Evolutionary conservation across 169 alveolate species (phyloP).

Genomic region (Plasmodium coatneyi): DNA sequence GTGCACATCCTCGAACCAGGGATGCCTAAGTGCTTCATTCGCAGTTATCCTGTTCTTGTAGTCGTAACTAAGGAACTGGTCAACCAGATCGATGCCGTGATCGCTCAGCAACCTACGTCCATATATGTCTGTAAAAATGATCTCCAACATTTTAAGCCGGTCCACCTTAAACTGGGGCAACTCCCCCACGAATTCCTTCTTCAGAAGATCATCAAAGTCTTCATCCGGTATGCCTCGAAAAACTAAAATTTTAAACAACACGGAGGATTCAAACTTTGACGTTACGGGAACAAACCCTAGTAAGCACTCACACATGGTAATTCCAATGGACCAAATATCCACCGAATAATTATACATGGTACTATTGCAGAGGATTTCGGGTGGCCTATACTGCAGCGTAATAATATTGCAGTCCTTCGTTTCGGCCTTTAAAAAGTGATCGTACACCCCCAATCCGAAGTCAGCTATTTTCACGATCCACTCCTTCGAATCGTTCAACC

Average conservation of each 20-base stretch:
- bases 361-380: slow-evolving; percentile 79
- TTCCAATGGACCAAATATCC: slow-evolving; percentile 86
- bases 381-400: slow-evolving; percentile 85
- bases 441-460: slow-evolving; percentile 83
- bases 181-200: slow-evolving; percentile 57
- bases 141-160: slow-evolving; percentile 72
- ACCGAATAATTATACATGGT: slow-evolving; percentile 73
- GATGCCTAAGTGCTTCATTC: slow-evolving; percentile 86
- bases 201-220: slow-evolving; percentile 14
- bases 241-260: slow-evolving; percentile 44
- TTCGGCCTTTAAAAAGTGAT: slow-evolving; percentile 79
- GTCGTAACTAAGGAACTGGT: slow-evolving; percentile 84
- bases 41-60: slow-evolving; percentile 89
- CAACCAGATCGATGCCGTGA: slow-evolving; percentile 88
- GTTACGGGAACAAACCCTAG: slow-evolving; percentile 61
- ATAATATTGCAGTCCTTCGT: slow-evolving; percentile 83
- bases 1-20: slow-evolving; percentile 86
- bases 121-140: slow-evolving; percentile 84
- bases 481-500: slow-evolving; percentile 58
- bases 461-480: slow-evolving; percentile 84
- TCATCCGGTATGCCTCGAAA: slow-evolving; percentile 62
- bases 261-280: slow-evolving; percentile 48
- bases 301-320: slow-evolving; percentile 79
- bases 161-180: slow-evolving; percentile 81
- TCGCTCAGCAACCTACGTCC: slow-evolving; percentile 83